Evolutionary conservation across 345 rosid genomes (phyloP), one percentile per base, ranked within the genome.

Genomic region (Populus alba): DNA sequence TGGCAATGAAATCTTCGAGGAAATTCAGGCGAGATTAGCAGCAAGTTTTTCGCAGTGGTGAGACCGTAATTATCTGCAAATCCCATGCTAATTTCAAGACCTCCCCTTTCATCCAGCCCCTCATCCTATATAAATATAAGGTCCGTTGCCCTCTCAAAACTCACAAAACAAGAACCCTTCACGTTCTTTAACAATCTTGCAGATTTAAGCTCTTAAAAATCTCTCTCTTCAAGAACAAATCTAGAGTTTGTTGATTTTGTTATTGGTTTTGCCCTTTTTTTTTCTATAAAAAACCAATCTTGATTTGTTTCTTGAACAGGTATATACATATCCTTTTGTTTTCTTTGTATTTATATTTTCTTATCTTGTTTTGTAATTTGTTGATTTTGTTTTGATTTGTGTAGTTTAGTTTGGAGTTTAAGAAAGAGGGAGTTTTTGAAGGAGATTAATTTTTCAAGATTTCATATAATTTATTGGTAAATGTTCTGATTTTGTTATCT

Each of bases 401-500:
- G 8, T 7, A 27, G 1, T 62, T 7, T 41, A 29, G 39, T 62
- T 63, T 61, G 11, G 69, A 65, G 57, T 2, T 12, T 63, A 20
- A n/a, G 10, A 59, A n/a, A 72, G 38, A 29, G 57, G 25, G 16
- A 33, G 39, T 61, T 41, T 27, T 33, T 12, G 4, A 15, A 51
- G 4, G 66, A 72, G 33, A 15, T 55, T 33, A 3, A 27, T 25
- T 41, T 27, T 38, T 74, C 53, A 18, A 71, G 70, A 74, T 74
- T 74, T 25, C 55, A 63, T 74, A 25, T 62, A 27, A 23, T 62
- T 38, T 74, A 41, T 74, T 5, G 77, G 77, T 74, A 74, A 27
- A 17, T 74, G 39, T 29, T 25, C 39, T 6, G 1, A 27, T 43
- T 1, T 0, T 13, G 8, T 16, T 3, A 16, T 38, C 3, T 13